phyloP scores from a whole-genome alignment of 2,329 filamentous ascomycete genomes.

The Ascochyta fabae region DNA sequence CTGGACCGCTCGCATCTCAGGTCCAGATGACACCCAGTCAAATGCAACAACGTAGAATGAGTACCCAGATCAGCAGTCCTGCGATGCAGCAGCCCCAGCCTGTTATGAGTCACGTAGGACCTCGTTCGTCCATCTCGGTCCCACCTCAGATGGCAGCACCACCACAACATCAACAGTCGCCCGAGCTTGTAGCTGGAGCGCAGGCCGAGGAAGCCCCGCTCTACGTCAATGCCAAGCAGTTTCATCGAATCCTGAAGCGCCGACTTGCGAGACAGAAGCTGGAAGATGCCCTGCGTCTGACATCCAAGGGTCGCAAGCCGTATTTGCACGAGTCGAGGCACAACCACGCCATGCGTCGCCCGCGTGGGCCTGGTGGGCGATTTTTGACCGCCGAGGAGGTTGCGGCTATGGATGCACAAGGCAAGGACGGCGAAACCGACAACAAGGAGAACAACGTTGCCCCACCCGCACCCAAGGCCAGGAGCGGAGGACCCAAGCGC shows the following conservation, averaged over 20 bases:
- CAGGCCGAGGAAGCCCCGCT: constrained; percentile 86
- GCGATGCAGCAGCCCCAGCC: constrained; percentile 72
- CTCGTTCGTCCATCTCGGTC: constrained; percentile 57
- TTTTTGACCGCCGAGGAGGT: constrained; percentile 98
- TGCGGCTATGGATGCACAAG: constrained; percentile 74
- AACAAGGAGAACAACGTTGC: constrained; percentile 50
- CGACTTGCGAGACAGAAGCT: constrained; percentile 91
- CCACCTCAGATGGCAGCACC: constrained; percentile 61
- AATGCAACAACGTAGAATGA: constrained; percentile 50
- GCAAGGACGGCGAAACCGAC: constrained; percentile 39
- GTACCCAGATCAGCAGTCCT: constrained; percentile 50
- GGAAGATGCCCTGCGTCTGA: constrained; percentile 89
- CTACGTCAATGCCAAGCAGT: constrained; percentile 98
- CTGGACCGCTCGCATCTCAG: constrained; percentile 47
- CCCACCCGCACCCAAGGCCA: constrained; percentile 28
- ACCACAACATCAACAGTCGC: constrained; percentile 76
- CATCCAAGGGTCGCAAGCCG: constrained; percentile 93
- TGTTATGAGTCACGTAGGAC: constrained; percentile 73
- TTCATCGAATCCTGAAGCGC: constrained; percentile 94
- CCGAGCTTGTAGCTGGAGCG: constrained; percentile 74
- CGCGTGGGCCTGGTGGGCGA: constrained; percentile 88
- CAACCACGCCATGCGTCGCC: constrained; percentile 96
- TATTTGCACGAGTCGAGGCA: constrained; percentile 97
- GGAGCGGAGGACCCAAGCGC: constrained; percentile 36
- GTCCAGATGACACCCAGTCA: constrained; percentile 47